A percentile compares a stretch with the other conserved stretches of the same genome.
phyloP scores from a whole-genome alignment of 1,284 basidiomycete genomes.

The Meripilus lineatus region DNA sequence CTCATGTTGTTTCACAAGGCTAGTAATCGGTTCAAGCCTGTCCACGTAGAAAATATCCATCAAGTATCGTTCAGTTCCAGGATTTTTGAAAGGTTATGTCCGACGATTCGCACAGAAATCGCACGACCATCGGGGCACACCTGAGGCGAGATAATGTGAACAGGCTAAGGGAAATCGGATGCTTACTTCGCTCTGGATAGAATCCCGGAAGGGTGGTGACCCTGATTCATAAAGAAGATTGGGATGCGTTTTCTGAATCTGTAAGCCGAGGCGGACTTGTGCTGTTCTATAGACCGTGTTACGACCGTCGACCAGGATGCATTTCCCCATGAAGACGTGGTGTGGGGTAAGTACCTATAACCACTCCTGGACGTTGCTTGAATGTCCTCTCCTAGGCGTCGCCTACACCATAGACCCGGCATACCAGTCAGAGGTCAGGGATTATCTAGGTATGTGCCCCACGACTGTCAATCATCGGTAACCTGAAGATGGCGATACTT shows the following conservation, averaged over 20 bases:
- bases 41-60: not conserved
- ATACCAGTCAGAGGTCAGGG: conserved; percentile 69
- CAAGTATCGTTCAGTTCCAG: conserved; percentile 48
- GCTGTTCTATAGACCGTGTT: not conserved
- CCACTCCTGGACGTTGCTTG: not conserved
- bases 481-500: no score
- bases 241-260: conserved; percentile 64
- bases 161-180: not conserved
- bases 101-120: conserved; percentile 84
- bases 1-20: no score
- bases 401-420: conserved; percentile 81
- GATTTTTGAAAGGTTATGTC: conserved; percentile 83
- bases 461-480: no score
- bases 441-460: conserved; percentile 63
- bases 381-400: conserved; percentile 45
- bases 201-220: conserved; percentile 85
- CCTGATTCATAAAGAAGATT: conserved; percentile 79
- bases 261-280: conserved; percentile 31
- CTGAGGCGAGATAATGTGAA: conserved; percentile 44
- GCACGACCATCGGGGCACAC: conserved; percentile 83
- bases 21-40: no score
- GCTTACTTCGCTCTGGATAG: conserved; percentile 29
- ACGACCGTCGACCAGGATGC: conserved; percentile 44
- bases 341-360: conserved; percentile 63
- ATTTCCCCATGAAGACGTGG: conserved; percentile 73